Evolutionary conservation across 768 basidiomycete species (phyloP).

Genomic region (Termitomyces sp.): DNA sequence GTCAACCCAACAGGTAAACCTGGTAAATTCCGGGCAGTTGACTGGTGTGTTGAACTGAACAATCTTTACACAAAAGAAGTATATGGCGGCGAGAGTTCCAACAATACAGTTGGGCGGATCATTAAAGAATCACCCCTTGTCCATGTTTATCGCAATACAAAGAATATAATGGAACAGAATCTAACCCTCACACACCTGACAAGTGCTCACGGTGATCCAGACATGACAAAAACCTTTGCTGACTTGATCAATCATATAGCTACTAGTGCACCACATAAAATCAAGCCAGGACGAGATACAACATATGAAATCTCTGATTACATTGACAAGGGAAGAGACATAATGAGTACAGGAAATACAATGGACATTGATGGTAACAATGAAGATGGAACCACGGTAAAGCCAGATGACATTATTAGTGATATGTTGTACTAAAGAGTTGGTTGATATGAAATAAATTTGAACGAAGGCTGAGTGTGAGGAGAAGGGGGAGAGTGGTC

Average conservation of each 20-base stretch:
- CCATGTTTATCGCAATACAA: slow-evolving; percentile 24
- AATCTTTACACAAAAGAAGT: slow-evolving; percentile 39
- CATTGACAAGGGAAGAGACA: not conserved
- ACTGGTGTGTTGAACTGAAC: slow-evolving; percentile 37
- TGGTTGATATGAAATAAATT: no score
- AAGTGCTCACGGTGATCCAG: slow-evolving; percentile 20
- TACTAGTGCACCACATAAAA: not conserved
- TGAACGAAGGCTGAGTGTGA: no score
- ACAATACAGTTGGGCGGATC: slow-evolving; percentile 25
- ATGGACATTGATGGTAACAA: not conserved
- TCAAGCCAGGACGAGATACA: not conserved
- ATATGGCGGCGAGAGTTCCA: slow-evolving; percentile 28
- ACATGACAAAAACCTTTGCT: slow-evolving; percentile 22
- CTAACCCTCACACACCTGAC: slow-evolving; percentile 23
- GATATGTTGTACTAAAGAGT: no score
- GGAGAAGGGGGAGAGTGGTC: no score
- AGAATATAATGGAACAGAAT: slow-evolving; percentile 19
- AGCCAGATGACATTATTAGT: no score
- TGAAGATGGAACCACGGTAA: not conserved
- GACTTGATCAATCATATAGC: slow-evolving; percentile 12
- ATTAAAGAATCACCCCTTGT: slow-evolving; percentile 29
- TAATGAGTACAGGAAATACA: not conserved
- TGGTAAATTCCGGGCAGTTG: slow-evolving; percentile 25
- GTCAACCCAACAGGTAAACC: slow-evolving; percentile 30
- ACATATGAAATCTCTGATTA: not conserved